These are phyloP conservation scores for Kwoniella shivajii DNA, from an alignment of 1,284 basidiomycete species.

Conservation along the genomic window DNA sequence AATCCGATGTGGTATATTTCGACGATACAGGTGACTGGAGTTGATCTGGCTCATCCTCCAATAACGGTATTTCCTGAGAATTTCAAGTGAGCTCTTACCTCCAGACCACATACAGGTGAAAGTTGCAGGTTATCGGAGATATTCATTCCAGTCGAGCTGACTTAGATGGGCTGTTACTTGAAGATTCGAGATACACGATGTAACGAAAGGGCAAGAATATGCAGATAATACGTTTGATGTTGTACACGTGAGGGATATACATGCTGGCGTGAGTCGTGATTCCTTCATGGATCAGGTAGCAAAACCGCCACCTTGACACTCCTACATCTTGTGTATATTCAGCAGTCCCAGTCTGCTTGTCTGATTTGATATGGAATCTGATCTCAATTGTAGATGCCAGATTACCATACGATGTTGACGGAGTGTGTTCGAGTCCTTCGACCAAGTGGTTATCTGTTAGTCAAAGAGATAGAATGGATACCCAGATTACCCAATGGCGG, in stretches of 20 bases:
- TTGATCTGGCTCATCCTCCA: conserved; percentile 8
- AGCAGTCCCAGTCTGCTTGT: neutral
- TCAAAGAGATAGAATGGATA: conserved; percentile 13
- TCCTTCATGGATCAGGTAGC: neutral
- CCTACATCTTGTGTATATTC: neutral
- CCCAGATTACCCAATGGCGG: neutral
- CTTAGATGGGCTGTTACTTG: neutral
- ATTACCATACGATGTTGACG: conserved; percentile 6
- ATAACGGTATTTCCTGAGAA: conserved; percentile 5
- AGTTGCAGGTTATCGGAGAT: neutral
- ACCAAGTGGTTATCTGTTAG: conserved; percentile 3
- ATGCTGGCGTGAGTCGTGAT: conserved; percentile 4
- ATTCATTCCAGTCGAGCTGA: neutral
- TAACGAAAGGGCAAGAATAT: conserved; percentile 10
- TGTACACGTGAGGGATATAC: conserved; percentile 9
- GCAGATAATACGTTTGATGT: conserved; percentile 7
- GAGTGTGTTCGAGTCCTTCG: conserved; percentile 10
- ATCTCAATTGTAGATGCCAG: conserved; percentile 15
- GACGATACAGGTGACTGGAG: neutral
- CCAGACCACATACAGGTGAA: too few relatives aligned
- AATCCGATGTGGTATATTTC: too few relatives aligned
- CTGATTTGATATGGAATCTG: too few relatives aligned
- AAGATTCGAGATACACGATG: conserved; percentile 10
- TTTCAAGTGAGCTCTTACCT: conserved; percentile 5
- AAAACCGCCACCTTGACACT: neutral